A percentile compares a stretch with the other conserved stretches of the same genome.
phyloP scores from a whole-genome alignment of 306 rosid species.

The Cyclanthera cordifolia region DNA sequence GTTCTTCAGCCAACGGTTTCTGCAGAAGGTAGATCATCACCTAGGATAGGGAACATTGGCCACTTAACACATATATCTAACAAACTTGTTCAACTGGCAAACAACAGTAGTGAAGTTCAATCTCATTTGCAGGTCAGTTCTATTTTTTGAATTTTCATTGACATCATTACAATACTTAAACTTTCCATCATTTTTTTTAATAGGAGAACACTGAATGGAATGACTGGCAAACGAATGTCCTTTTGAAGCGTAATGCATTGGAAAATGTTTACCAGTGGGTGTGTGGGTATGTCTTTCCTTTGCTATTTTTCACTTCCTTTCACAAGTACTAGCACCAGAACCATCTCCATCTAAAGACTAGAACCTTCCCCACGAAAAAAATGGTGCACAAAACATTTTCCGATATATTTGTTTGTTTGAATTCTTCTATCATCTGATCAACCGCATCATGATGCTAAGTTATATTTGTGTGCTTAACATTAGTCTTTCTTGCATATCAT shows the following conservation, averaged over 20 bases:
- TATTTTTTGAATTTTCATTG: not conserved
- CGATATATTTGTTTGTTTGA: not conserved
- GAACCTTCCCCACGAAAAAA: not conserved
- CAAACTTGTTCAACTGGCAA: conserved; percentile 72
- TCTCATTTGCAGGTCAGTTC: conserved; percentile 55
- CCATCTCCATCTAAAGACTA: not conserved
- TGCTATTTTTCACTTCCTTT: conserved; percentile 4
- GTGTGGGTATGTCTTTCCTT: conserved; percentile 69
- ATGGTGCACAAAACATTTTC: not conserved
- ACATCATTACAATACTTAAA: not conserved
- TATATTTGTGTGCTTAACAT: not conserved
- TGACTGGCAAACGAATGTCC: conserved; percentile 56
- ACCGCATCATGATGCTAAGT: not conserved
- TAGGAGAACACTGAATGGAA: conserved; percentile 78
- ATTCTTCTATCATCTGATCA: not conserved
- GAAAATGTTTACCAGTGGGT: conserved; percentile 94
- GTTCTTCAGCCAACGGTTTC: conserved; percentile 69
- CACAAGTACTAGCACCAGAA: not conserved
- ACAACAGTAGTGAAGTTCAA: conserved; percentile 50
- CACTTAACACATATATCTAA: conserved; percentile 87
- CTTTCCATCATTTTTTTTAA: conserved; percentile 11
- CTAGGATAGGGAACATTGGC: conserved; percentile 85
- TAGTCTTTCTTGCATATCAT: not conserved
- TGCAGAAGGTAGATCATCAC: conserved; percentile 55
- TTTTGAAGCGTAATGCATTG: conserved; percentile 59